A percentile compares a stretch with the other conserved stretches of the same genome.
Conservation (phyloP, 495 filamentous ascomycete species). For the Daldinia vernicosa region DNA sequence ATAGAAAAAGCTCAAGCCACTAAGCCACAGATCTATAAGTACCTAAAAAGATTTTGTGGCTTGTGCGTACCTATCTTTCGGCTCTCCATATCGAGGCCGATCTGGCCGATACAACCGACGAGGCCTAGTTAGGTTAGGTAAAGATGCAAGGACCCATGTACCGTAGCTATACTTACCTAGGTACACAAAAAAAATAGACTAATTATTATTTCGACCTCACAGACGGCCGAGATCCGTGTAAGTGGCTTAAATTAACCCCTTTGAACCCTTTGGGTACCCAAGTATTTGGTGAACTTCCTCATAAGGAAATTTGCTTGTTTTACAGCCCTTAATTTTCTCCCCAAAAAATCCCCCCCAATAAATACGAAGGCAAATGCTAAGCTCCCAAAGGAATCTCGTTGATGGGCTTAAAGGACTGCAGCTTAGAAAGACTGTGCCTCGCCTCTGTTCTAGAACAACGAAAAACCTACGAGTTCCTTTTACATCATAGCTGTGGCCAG, state of each 20-base stretch:
- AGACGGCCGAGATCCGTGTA: not conserved
- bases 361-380: constrained; percentile 19
- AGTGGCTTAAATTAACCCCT: not conserved
- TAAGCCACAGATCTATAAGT: not conserved
- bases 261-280: not conserved
- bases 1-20: constrained; percentile 18
- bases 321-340: constrained; percentile 29
- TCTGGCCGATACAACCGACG: not conserved
- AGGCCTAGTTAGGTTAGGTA: too few species aligned
- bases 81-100: not conserved
- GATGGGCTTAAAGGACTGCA: not conserved
- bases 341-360: constrained; percentile 21
- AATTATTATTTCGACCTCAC: constrained; percentile 3
- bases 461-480: not conserved
- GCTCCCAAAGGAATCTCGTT: not conserved
- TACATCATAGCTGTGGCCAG: not conserved
- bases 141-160: too few species aligned
- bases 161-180: not conserved
- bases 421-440: not conserved
- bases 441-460: constrained; percentile 4
- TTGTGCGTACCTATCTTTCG: not conserved
- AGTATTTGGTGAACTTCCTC: constrained; percentile 1
- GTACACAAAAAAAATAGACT: not conserved
- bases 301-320: constrained; percentile 2
- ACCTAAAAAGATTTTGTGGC: not conserved